phyloP scores from a whole-genome alignment of 257 asterid species.

The Solanum sitiens region DNA sequence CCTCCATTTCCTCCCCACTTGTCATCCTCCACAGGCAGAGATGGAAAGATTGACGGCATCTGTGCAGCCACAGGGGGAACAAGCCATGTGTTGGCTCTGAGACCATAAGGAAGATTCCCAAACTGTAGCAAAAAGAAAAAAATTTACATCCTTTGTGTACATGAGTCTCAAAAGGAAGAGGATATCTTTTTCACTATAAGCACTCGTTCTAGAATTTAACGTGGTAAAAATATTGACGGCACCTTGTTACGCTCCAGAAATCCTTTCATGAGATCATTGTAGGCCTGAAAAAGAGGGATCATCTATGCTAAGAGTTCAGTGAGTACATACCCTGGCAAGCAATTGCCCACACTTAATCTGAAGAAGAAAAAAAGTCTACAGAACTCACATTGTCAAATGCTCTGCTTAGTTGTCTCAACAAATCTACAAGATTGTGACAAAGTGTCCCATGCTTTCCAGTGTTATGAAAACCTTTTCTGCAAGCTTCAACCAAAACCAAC shows the following conservation, averaged over 20 bases:
- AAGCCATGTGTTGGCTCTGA: conserved; percentile 96
- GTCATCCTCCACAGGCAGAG: conserved; percentile 79
- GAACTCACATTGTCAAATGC: conserved; percentile 70
- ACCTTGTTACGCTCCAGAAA: conserved; percentile 95
- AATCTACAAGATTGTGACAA: conserved; percentile 86
- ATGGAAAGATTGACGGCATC: conserved; percentile 62
- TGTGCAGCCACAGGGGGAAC: conserved; percentile 77
- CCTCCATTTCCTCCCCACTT: conserved; percentile 98
- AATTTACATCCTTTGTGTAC: not conserved
- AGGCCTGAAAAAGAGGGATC: conserved; percentile 51
- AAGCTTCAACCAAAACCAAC: conserved; percentile 57
- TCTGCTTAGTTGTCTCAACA: conserved; percentile 84
- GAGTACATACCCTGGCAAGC: not conserved
- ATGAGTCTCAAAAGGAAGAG: not conserved
- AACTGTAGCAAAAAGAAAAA: conserved; percentile 38
- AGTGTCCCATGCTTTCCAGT: conserved; percentile 66
- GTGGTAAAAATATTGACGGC: not conserved
- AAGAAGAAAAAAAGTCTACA: not conserved
- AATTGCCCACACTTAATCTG: not conserved
- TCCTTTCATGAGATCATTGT: conserved; percentile 83
- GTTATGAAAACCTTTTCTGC: conserved; percentile 64
- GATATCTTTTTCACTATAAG: not conserved
- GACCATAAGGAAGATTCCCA: conserved; percentile 91
- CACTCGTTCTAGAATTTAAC: not conserved
- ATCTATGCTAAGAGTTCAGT: not conserved